Base-by-base conservation (phyloP, 345 rosid genomes). In the Angophora floribunda region DNA sequence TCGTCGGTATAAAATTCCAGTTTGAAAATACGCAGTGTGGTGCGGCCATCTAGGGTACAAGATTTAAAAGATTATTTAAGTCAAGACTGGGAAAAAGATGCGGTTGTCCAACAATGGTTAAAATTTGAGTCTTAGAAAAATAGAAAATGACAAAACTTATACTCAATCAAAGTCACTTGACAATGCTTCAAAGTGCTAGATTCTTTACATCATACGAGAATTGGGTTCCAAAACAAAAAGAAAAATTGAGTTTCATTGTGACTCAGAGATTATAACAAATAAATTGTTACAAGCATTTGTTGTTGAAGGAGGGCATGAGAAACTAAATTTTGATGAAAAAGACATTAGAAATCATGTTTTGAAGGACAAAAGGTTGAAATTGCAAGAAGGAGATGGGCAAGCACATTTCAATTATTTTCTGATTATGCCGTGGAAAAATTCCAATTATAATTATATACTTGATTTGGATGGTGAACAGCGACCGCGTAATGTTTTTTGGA, bases 171-270 rank as follows among this genome's bases (percentile, higher is more conserved):
- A 55, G 21, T 52, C 17, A 51, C 19, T 53, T 53, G 59, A 55
- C 28, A 0, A 9, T 26, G 0, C 0, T 5, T 55, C 28, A 1
- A 55, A 55, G 61, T 55, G 61, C 61, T 55, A 55, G 0, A 55
- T 55, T 55, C 28, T 55, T 55, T 55, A 55, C 5, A 55, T 55
- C 13, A 55, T 5, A 55, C 0, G 9, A 55, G 28, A 55, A 22
- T 55, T 55, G 21, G 13, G 21, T 55, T 55, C 28, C 6, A 55
- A 0, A 22, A 55, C 1, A 55, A 55, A 55, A 8, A 22, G 12
- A 21, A 55, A 55, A 55, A 22, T 55, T 11, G 61, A 55, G 61
- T 55, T 55, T 26, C 61, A 55, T 55, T 0, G 12, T 55, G 28
- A 12, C 4, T 55, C 1, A 55, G 26, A 55, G 61, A 55, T 22